Evolutionary conservation across 2,329 filamentous ascomycete genomes (phyloP).

Genomic region (Clathrospora elynae): DNA sequence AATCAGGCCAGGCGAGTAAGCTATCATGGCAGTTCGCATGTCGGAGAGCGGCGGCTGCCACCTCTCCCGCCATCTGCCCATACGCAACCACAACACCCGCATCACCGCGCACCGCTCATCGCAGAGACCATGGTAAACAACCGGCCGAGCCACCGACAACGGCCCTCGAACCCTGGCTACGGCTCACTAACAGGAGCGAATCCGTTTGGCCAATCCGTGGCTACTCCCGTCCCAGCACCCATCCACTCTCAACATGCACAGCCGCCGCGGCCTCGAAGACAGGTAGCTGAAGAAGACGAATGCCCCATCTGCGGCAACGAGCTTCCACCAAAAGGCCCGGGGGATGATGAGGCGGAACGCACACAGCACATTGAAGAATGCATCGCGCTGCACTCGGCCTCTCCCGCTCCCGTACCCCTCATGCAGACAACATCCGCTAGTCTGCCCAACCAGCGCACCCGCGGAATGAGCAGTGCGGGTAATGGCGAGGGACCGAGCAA

Average conservation of each 20-base stretch:
- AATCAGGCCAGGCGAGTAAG: constrained; percentile 29
- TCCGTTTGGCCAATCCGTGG: constrained; percentile 25
- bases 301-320: constrained; percentile 78
- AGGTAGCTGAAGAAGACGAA: constrained; percentile 70
- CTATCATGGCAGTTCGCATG: constrained; percentile 29
- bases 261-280: constrained; percentile 30
- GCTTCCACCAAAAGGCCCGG: constrained; percentile 60
- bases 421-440: constrained; percentile 32
- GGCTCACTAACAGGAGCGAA: constrained; percentile 18
- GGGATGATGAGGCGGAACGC: constrained; percentile 48
- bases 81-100: constrained; percentile 17
- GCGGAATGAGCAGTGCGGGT: constrained; percentile 40
- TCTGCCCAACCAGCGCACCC: constrained; percentile 37
- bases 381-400: constrained; percentile 42
- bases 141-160: constrained; percentile 10
- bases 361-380: constrained; percentile 54
- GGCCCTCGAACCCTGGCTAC: constrained; percentile 13
- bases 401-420: constrained; percentile 21
- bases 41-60: constrained; percentile 34
- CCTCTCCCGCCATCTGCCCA: constrained; percentile 23
- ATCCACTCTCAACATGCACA: constrained; percentile 23
- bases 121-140: constrained; percentile 14
- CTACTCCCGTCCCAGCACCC: constrained; percentile 18
- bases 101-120: constrained; percentile 17
- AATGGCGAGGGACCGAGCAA: constrained; percentile 35